Percentiles rank a stretch among this genome's conserved stretches.
Evolutionary conservation across 2,329 filamentous ascomycete species (phyloP).

Genomic region (Ophiostoma sp.): DNA sequence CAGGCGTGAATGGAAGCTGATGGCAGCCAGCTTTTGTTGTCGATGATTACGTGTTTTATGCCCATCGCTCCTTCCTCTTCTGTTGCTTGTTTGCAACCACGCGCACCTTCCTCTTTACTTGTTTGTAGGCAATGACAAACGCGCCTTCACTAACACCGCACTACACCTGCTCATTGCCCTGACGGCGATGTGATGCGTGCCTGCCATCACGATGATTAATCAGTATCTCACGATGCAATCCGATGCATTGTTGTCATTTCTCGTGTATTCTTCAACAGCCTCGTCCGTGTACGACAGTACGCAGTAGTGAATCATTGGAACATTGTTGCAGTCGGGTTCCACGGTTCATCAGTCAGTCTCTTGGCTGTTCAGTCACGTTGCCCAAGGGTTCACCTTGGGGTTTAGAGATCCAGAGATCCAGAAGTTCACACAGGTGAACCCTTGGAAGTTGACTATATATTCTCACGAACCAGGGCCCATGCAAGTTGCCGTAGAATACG

Average conservation of each 20-base stretch:
- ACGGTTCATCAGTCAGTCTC: neutral
- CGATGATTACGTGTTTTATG: neutral
- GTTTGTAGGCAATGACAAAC: neutral
- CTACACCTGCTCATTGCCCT: no score
- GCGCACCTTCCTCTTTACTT: no score
- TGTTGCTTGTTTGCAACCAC: neutral
- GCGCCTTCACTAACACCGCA: neutral
- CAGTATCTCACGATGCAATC: neutral
- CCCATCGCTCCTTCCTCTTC: constrained; percentile 9
- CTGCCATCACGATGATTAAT: neutral
- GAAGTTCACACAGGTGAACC: neutral
- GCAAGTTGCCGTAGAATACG: neutral
- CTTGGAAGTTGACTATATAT: neutral
- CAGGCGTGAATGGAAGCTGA: neutral
- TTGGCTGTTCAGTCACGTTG: neutral
- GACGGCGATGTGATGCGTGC: neutral
- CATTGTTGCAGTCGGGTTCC: neutral
- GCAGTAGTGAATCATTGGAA: neutral
- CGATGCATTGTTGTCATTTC: no score
- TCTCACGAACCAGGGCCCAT: neutral
- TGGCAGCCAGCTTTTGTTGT: neutral
- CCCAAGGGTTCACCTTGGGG: neutral
- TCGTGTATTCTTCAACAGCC: neutral
- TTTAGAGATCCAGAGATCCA: neutral
- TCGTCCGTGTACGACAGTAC: neutral